A percentile compares a stretch with the other conserved stretches of the same genome.
phyloP scores from a whole-genome alignment of 2,329 filamentous ascomycete genomes.

The Alternaria conjuncta region DNA sequence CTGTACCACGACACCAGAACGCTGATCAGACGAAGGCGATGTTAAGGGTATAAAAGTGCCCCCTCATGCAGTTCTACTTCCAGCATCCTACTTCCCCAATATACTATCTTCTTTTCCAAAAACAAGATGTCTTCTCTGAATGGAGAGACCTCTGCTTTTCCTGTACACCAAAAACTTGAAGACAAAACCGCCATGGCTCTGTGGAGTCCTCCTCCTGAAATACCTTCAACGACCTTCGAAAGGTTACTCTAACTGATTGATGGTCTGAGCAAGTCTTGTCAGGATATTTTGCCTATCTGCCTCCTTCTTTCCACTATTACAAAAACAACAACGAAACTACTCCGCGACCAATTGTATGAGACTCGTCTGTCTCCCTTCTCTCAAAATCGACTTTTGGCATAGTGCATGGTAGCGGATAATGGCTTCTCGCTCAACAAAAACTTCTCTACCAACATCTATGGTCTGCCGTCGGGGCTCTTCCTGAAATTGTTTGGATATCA shows the following conservation, averaged over 20 bases:
- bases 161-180: too few species aligned
- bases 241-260: fast-evolving
- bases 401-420: not conserved
- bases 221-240: not conserved
- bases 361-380: not conserved
- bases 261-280: not conserved
- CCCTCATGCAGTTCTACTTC: not conserved
- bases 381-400: too few species aligned
- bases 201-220: not conserved
- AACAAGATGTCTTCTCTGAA: too few species aligned
- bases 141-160: too few species aligned
- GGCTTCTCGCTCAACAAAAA: not conserved
- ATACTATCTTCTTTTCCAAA: not conserved
- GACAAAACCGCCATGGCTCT: too few species aligned
- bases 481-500: too few species aligned
- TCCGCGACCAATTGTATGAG: not conserved
- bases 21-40: too few species aligned
- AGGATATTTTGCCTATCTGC: fast-evolving
- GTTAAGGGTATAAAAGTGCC: too few species aligned
- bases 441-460: fast-evolving
- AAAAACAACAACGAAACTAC: not conserved
- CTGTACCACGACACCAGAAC: too few species aligned
- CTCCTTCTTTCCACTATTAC: not conserved
- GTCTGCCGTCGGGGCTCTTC: too few species aligned
- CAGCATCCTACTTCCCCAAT: not conserved